Percentiles rank a stretch among this genome's conserved stretches.
These are phyloP conservation scores for Graphilbum fragrans DNA, from an alignment of 2,329 filamentous ascomycete genomes.

Conservation along the genomic window DNA sequence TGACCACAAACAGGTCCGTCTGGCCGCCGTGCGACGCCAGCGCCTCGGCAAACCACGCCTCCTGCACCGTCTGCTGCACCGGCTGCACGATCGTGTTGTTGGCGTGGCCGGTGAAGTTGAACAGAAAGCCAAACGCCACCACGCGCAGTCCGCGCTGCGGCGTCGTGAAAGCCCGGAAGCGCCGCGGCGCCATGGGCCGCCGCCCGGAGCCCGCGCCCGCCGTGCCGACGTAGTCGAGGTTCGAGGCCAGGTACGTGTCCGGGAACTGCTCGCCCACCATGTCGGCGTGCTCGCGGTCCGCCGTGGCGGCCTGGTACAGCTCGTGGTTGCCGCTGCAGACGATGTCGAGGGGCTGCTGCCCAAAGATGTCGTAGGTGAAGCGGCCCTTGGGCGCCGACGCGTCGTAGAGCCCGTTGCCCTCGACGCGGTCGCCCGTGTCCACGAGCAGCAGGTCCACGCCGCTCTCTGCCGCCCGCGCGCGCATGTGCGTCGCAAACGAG, in stretches of 20 bases:
- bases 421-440: conserved; percentile 86
- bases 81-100: conserved; percentile 81
- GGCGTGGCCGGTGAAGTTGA: conserved; percentile 81
- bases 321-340: conserved; percentile 91
- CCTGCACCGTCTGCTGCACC: conserved; percentile 68
- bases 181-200: conserved; percentile 58
- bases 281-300: conserved; percentile 62
- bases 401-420: conserved; percentile 91
- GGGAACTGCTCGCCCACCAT: conserved; percentile 70
- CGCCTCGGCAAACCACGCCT: conserved; percentile 80
- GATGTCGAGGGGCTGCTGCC: conserved; percentile 70
- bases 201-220: conserved; percentile 50
- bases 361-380: conserved; percentile 80
- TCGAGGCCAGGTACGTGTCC: conserved; percentile 75
- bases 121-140: conserved; percentile 86
- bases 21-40: conserved; percentile 52
- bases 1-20: conserved; percentile 78
- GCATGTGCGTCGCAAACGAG: conserved; percentile 79
- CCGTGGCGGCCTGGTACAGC: conserved; percentile 71
- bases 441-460: conserved; percentile 83
- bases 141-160: conserved; percentile 78
- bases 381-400: conserved; percentile 75
- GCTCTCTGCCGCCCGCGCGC: conserved; percentile 60
- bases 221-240: conserved; percentile 74
- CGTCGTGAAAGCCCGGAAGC: conserved; percentile 83